These are phyloP conservation scores for Omphalotus guepiniiformis DNA, from an alignment of 768 basidiomycete genomes.

Conservation along the genomic window DNA sequence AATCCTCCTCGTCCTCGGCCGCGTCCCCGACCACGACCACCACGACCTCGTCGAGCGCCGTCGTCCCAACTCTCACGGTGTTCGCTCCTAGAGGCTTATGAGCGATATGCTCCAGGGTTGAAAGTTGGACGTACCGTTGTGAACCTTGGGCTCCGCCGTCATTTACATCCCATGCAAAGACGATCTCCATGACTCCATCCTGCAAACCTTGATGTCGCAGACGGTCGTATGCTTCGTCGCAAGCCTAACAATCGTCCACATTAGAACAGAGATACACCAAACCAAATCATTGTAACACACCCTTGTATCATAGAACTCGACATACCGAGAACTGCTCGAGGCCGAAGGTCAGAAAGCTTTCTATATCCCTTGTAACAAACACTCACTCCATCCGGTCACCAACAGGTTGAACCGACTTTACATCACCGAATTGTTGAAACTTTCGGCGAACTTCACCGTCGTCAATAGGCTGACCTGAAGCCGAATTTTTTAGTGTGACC, in stretches of 20 bases:
- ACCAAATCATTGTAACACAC: slow-evolving; percentile 35
- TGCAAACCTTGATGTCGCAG: slow-evolving; percentile 74
- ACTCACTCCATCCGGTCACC: slow-evolving; percentile 60
- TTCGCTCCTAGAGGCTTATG: slow-evolving; percentile 10
- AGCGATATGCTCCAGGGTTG: background rate
- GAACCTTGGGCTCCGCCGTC: slow-evolving; percentile 47
- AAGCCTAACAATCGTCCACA: slow-evolving; percentile 43
- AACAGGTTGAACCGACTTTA: slow-evolving; percentile 71
- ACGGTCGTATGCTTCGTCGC: slow-evolving; percentile 74
- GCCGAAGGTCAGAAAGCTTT: background rate
- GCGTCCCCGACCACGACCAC: slow-evolving; percentile 34
- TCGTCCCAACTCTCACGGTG: slow-evolving; percentile 37
- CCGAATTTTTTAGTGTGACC: slow-evolving; percentile 70
- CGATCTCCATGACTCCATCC: slow-evolving; percentile 87
- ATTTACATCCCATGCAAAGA: slow-evolving; percentile 78
- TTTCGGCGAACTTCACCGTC: slow-evolving; percentile 83
- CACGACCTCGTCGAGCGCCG: slow-evolving; percentile 29
- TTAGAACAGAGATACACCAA: slow-evolving; percentile 9
- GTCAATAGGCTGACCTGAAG: slow-evolving; percentile 65
- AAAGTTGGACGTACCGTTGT: slow-evolving; percentile 28
- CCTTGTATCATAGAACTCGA: slow-evolving; percentile 92
- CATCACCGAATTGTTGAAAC: slow-evolving; percentile 87
- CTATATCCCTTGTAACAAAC: background rate
- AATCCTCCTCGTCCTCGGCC: slow-evolving; percentile 40
- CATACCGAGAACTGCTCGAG: slow-evolving; percentile 67